Evolutionary conservation across 2,329 filamentous ascomycete genomes (phyloP), one percentile per base, ranked within the genome.

Genomic region (Fusarium albidum): DNA sequence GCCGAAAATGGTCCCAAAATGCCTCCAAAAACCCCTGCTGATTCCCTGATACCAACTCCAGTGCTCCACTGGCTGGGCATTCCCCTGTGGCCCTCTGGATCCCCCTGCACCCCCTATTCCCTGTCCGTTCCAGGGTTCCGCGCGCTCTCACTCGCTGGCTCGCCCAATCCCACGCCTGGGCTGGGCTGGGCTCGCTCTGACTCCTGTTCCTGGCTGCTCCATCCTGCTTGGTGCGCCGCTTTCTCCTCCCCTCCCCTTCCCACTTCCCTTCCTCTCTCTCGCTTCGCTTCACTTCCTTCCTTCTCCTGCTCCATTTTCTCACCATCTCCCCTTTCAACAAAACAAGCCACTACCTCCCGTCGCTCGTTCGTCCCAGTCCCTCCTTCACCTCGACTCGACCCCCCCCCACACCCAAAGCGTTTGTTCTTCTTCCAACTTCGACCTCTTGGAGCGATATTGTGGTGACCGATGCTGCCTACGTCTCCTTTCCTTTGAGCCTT

Each of bases 291-390:
- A 52, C 32, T 39, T 40, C 45, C 44, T 52, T 54, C 44, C 59
- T 56, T 57, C 59, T 64, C 61, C 64, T 59, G 15, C 32, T 46
- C 42, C 42, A 33, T 55, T 50, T 57, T 61, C 55, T 61, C 61
- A 61, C 63, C 70, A 69, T 63, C 64, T 67, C 67, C 67, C 69
- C 72, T 72, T 75, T 72, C 71, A 73, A 73, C 71, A 74, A 74
- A 73, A 73, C 70, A 71, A 71, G 66, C 66, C 71, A 66, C 69
- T 73, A 69, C 68, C 69, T 71, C 68, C 53, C 56, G 66, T 57
- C 69, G 63, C 69, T 61, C 69, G 49, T 50, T 75, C 72, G 72
- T 75, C 76, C 71, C 72, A 75, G 73, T 75, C 73, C 64, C 68
- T 74, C 72, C 58, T 72, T 72, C 69, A 68, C 57, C 57, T 63